Evolutionary conservation across 2,329 filamentous ascomycete species (phyloP), one percentile per base, ranked within the genome.

Genomic region (Calycina herbarum): DNA sequence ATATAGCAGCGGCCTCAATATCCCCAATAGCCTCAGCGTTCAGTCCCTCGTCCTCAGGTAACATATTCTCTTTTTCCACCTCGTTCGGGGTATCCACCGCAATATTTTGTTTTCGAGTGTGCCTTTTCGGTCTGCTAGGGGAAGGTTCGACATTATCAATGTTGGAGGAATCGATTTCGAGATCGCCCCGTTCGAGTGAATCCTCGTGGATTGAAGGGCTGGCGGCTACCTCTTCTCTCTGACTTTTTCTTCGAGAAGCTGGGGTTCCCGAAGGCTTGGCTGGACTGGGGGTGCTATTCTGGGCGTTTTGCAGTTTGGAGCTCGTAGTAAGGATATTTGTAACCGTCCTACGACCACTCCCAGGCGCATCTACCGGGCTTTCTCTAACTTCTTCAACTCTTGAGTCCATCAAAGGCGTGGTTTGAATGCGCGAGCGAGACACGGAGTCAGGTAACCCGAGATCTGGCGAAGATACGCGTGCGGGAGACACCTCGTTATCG

Each of bases 351-450:
- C 45, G 45, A 51, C 85, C 85, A 68, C 84, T 87, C 2, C 85
- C 85, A 0, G 85, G 85, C 15, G 84, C 84, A 68, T 83, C 74
- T 8, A 71, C 76, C 0, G 86, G 85, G 64, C 84, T 86, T 71
- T 88, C 84, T 42, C 76, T 78, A 15, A 85, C 78, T 71, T 84
- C 82, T 59, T 83, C 80, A 17, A 72, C 68, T 57, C 17, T 60
- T 10, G 42, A 20, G 57, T 68, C 11, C 31, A 48, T 29, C 33
- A 60, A 27, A 40, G 68, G 65, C 51, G 66, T 66, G 48, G 63
- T 66, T 29, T 63, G 70, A 29, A 70, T 17, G n/a, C 40, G 38
- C 1, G 48, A 11, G 42, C 63, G 59, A 24, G 40, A 40, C 51
- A 59, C 58, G 6, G 58, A 61, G 24, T 35, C 31, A 27, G 48